A percentile compares a stretch with the other conserved stretches of the same genome.
Conservation (phyloP, 768 basidiomycete species). For the Tulasnella sp. region DNA sequence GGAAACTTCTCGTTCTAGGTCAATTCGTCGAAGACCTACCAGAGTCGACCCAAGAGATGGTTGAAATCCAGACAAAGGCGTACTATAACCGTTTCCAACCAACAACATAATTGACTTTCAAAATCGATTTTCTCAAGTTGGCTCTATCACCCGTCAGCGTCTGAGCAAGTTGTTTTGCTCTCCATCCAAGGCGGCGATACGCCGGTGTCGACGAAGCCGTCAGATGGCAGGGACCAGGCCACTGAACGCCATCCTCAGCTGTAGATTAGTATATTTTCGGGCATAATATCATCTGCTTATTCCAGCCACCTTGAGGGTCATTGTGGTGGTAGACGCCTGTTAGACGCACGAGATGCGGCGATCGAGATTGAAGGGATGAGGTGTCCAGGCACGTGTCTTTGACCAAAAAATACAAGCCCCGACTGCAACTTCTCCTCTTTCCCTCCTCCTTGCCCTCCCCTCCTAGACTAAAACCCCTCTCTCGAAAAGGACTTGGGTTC, state of each 20-base stretch:
- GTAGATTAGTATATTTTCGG: background rate
- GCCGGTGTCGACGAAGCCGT: background rate
- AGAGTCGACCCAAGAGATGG: slow-evolving; percentile 87
- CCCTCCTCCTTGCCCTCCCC: background rate
- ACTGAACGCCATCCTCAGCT: background rate
- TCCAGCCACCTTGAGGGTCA: background rate
- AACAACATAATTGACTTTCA: background rate
- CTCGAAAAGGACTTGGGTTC: background rate
- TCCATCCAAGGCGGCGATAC: background rate
- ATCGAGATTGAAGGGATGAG: background rate
- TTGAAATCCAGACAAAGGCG: slow-evolving; percentile 75
- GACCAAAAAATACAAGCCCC: background rate
- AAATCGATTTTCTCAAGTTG: background rate
- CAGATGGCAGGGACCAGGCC: background rate
- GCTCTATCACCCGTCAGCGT: background rate
- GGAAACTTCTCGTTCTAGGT: slow-evolving; percentile 35
- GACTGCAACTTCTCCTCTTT: background rate
- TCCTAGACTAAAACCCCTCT: background rate
- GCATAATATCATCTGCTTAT: background rate
- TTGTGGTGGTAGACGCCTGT: background rate
- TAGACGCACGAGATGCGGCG: background rate
- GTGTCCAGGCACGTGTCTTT: background rate
- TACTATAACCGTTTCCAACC: slow-evolving; percentile 78
- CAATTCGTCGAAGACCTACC: slow-evolving; percentile 75
- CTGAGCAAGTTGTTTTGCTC: background rate